Conservation (phyloP, 495 filamentous ascomycete species). For the Oidiodendron maius region DNA sequence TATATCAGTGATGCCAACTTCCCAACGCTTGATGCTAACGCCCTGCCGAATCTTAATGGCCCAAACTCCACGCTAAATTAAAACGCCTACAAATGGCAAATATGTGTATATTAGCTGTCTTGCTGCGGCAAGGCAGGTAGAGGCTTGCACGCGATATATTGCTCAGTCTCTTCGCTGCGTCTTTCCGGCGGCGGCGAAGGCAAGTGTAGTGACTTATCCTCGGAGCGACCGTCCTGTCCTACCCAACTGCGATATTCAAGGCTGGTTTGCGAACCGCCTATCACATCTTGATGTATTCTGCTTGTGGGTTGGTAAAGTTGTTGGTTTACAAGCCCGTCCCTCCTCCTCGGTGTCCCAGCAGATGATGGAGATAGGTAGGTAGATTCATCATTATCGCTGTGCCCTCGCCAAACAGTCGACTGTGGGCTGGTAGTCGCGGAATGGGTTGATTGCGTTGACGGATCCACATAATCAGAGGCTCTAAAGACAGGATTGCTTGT, state of each 20-base stretch:
- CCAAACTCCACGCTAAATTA: conserved; percentile 8
- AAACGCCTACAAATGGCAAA: conserved; percentile 1
- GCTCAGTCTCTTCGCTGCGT: background rate
- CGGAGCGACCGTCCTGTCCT: background rate
- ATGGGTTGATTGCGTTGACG: too few relatives aligned
- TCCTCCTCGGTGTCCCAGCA: background rate
- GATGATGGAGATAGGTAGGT: background rate
- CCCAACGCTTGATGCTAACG: background rate
- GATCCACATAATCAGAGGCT: too few relatives aligned
- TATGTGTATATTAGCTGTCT: background rate
- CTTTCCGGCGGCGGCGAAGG: conserved; percentile 10
- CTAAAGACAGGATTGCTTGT: too few relatives aligned
- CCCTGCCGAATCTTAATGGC: background rate
- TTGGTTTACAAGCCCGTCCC: background rate
- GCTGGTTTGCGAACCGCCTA: background rate
- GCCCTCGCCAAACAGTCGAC: background rate
- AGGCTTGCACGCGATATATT: conserved; percentile 33
- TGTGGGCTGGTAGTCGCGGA: too few relatives aligned
- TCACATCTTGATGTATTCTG: background rate
- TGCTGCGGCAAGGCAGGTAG: conserved; percentile 40
- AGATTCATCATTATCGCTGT: background rate
- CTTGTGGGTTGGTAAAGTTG: background rate
- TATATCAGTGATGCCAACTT: too few relatives aligned
- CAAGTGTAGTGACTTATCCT: background rate
- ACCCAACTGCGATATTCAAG: background rate